These are phyloP conservation scores for Aspergillus proliferans DNA, from an alignment of 2,329 filamentous ascomycete genomes.

Conservation along the genomic window DNA sequence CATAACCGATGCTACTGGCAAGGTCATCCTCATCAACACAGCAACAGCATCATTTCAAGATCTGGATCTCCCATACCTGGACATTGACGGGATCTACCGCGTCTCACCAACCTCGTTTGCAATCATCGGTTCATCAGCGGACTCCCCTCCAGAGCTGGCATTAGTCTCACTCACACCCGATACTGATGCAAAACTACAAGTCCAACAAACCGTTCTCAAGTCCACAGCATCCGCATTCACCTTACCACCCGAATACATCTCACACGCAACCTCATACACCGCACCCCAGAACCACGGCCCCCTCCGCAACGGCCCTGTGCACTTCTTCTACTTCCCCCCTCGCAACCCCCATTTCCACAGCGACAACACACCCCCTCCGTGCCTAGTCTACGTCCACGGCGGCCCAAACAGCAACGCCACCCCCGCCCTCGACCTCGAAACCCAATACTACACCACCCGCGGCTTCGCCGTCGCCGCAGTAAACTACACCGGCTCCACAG, in stretches of 20 bases:
- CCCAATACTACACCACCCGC: constrained; percentile 50
- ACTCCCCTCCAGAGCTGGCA: constrained; percentile 15
- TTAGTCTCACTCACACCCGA: constrained; percentile 9
- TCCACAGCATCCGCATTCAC: constrained; percentile 12
- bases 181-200: background rate
- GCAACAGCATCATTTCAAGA: constrained; percentile 7
- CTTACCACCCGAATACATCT: constrained; percentile 13
- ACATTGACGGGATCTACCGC: constrained; percentile 11
- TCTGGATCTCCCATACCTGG: constrained; percentile 15
- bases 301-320: constrained; percentile 20
- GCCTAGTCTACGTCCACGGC: constrained; percentile 48
- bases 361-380: constrained; percentile 39
- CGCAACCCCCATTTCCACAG: constrained; percentile 41
- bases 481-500: constrained; percentile 50
- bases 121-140: constrained; percentile 15
- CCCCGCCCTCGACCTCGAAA: constrained; percentile 40
- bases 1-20: constrained; percentile 15
- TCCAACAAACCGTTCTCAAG: constrained; percentile 7
- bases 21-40: constrained; percentile 14
- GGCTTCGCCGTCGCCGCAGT: constrained; percentile 48
- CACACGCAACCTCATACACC: constrained; percentile 30
- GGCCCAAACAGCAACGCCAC: constrained; percentile 44
- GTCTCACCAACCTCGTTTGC: constrained; percentile 14
- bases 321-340: constrained; percentile 48
- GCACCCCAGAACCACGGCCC: constrained; percentile 27